A percentile compares a stretch with the other conserved stretches of the same genome.
Evolutionary conservation across 1,284 basidiomycete genomes (phyloP).

Genomic region (Malassezia psittaci): DNA sequence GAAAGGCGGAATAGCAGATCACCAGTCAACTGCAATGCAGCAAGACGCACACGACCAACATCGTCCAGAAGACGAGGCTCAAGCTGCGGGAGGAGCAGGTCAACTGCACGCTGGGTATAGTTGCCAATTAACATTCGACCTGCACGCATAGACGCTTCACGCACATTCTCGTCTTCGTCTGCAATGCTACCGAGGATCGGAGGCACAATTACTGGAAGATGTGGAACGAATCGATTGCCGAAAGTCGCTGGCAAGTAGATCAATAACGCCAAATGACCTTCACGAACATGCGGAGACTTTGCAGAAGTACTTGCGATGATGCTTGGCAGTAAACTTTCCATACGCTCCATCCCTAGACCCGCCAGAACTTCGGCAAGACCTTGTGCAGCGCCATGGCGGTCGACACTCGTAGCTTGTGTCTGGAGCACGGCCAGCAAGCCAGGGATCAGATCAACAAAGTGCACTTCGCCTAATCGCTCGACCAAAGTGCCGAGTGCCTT

Average conservation of each 20-base stretch:
- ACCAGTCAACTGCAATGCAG: conserved; percentile 83
- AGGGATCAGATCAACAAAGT: conserved; percentile 91
- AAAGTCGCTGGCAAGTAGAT: conserved; percentile 95
- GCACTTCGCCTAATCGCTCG: conserved; percentile 83
- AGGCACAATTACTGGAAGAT: conserved; percentile 83
- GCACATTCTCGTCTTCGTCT: conserved; percentile 77
- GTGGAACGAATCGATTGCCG: conserved; percentile 82
- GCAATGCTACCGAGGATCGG: conserved; percentile 87
- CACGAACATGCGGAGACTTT: conserved; percentile 78
- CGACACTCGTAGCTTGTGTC: conserved; percentile 87
- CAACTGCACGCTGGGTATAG: conserved; percentile 83
- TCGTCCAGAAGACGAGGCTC: conserved; percentile 90
- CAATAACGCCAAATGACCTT: conserved; percentile 95
- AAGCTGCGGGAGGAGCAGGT: conserved; percentile 84
- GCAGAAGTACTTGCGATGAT: conserved; percentile 85
- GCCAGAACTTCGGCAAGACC: conserved; percentile 91
- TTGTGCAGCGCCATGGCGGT: conserved; percentile 93
- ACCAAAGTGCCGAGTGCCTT: conserved; percentile 95
- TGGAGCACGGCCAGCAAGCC: conserved; percentile 81
- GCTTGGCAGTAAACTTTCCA: conserved; percentile 87
- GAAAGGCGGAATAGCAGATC: conserved; percentile 96
- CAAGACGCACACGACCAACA: conserved; percentile 84
- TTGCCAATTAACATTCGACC: conserved; percentile 96
- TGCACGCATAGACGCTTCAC: conserved; percentile 96
- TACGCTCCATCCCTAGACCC: conserved; percentile 88